These are phyloP conservation scores for Cerrena zonata DNA, from an alignment of 1,284 basidiomycete genomes.

Conservation along the genomic window DNA sequence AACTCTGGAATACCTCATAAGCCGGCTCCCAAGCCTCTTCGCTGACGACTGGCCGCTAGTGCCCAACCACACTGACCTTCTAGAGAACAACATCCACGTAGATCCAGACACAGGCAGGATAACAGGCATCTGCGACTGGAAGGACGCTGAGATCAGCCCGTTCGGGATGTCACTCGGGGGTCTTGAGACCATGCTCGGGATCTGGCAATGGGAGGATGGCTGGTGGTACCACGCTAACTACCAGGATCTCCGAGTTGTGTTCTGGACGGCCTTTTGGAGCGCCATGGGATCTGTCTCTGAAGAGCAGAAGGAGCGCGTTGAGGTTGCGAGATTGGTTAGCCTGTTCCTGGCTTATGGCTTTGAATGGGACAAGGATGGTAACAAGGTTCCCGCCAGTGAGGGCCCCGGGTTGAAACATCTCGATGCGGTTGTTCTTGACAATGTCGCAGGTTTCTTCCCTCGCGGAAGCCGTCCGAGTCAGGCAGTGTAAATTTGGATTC, in stretches of 20 bases:
- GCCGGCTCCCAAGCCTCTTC: slow-evolving; percentile 7
- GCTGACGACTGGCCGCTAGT: slow-evolving; percentile 8
- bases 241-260: slow-evolving; percentile 4
- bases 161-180: slow-evolving; percentile 10
- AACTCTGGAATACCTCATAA: slow-evolving; percentile 9
- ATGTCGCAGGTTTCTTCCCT: no score
- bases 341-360: no score
- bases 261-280: no score
- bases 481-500: no score
- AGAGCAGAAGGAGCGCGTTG: no score
- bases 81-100: slow-evolving; percentile 13
- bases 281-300: no score
- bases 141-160: slow-evolving; percentile 3
- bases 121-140: slow-evolving; percentile 11
- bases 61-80: slow-evolving; percentile 12
- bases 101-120: slow-evolving; percentile 5
- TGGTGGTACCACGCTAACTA: background rate
- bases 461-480: no score
- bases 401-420: no score
- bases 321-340: no score
- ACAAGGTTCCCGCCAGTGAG: no score
- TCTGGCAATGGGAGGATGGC: background rate
- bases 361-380: no score
- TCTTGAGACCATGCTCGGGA: slow-evolving; percentile 4
- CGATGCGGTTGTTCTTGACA: no score